Percentiles rank a stretch among this genome's conserved stretches.
phyloP scores from a whole-genome alignment of 305 asterid genomes.

The Fraxinus sp. region DNA sequence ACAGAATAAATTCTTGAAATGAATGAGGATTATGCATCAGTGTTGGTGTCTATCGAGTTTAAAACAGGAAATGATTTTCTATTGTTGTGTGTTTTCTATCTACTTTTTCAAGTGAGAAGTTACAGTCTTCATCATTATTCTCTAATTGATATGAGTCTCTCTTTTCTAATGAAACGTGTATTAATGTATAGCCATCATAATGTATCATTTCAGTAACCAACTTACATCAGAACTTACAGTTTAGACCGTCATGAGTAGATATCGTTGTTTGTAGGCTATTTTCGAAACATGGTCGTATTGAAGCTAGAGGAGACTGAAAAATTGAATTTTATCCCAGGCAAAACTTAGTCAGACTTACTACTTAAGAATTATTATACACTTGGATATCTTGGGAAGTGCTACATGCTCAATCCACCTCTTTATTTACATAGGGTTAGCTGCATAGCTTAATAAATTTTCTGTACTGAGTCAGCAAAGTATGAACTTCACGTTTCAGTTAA shows the following conservation, averaged over 20 bases:
- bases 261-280: background rate
- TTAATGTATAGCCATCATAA: background rate
- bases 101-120: background rate
- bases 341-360: slow-evolving; percentile 14
- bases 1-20: background rate
- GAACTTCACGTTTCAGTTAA: slow-evolving; percentile 3
- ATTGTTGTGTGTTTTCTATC: slow-evolving; percentile 2
- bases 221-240: background rate
- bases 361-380: background rate
- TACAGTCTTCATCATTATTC: background rate
- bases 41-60: slow-evolving; percentile 13
- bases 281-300: background rate
- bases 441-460: slow-evolving; percentile 8
- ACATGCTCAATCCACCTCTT: background rate
- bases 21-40: background rate
- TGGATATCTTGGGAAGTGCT: slow-evolving; percentile 3
- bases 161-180: background rate
- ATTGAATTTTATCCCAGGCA: slow-evolving; percentile 1
- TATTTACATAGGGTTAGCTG: slow-evolving; percentile 5
- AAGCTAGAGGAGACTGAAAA: background rate
- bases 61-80: background rate
- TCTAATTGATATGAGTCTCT: background rate
- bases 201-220: slow-evolving; percentile 10
- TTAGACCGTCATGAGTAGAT: background rate
- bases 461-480: background rate